phyloP scores from a whole-genome alignment of 2,329 filamentous ascomycete genomes.

The Sarocladium oryzae region DNA sequence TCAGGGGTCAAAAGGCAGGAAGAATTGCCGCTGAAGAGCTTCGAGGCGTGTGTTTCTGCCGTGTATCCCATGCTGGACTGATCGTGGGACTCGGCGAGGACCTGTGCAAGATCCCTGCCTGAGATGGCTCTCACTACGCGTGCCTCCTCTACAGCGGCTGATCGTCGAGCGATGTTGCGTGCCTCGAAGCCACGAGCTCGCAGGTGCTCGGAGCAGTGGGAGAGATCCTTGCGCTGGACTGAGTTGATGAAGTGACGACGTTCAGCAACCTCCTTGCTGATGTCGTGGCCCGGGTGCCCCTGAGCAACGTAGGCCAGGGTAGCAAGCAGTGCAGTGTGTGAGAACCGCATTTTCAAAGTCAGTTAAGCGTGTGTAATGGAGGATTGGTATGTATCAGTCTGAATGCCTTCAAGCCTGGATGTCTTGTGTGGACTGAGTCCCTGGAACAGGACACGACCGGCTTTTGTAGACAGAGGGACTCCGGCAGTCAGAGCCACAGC shows the following conservation, averaged over 20 bases:
- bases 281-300: slow-evolving; percentile 45
- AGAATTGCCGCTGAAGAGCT: slow-evolving; percentile 32
- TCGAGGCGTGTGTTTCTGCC: slow-evolving; percentile 27
- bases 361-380: too few relatives aligned
- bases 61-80: slow-evolving; percentile 27
- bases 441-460: too few relatives aligned
- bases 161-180: slow-evolving; percentile 38
- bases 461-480: too few relatives aligned
- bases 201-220: slow-evolving; percentile 40
- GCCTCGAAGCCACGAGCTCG: slow-evolving; percentile 37
- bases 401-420: too few relatives aligned
- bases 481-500: too few relatives aligned
- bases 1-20: slow-evolving; percentile 44
- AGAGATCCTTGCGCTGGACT: slow-evolving; percentile 33
- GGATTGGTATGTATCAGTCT: too few relatives aligned
- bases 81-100: slow-evolving; percentile 31
- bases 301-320: slow-evolving; percentile 22
- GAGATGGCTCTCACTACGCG: slow-evolving; percentile 17
- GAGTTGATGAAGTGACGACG: slow-evolving; percentile 37
- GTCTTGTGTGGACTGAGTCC: too few relatives aligned
- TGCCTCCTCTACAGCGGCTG: slow-evolving; percentile 32
- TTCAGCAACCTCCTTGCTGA: slow-evolving; percentile 41
- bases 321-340: background rate
- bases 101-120: slow-evolving; percentile 24
- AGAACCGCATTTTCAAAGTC: background rate